phyloP scores from a whole-genome alignment of 768 basidiomycete species.

The Boletus huronensis region DNA sequence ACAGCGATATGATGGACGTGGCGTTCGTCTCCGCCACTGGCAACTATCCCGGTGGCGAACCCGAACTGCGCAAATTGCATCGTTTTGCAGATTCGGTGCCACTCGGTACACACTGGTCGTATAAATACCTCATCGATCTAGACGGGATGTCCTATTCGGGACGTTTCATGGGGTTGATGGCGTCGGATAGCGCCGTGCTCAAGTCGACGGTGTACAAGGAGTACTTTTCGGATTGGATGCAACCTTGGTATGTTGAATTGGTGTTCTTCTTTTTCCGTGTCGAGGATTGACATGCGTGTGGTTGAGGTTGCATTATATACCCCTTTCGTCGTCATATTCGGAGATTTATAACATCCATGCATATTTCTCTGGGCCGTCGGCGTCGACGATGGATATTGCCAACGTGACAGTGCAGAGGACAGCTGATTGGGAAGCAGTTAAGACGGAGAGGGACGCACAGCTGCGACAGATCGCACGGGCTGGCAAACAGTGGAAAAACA shows the following conservation, averaged over 20 bases:
- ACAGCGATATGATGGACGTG: conserved; percentile 80
- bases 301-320: conserved; percentile 89
- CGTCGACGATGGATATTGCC: conserved; percentile 49
- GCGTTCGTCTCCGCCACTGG: conserved; percentile 81
- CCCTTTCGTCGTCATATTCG: conserved; percentile 77
- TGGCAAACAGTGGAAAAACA: conserved; percentile 91
- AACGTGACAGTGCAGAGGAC: conserved; percentile 44
- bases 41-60: conserved; percentile 72
- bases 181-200: conserved; percentile 84
- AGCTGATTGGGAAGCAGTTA: conserved; percentile 29
- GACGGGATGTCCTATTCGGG: conserved; percentile 97
- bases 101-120: conserved; percentile 84
- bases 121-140: conserved; percentile 89
- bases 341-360: conserved; percentile 94
- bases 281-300: not conserved
- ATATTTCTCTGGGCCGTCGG: conserved; percentile 86
- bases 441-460: conserved; percentile 64
- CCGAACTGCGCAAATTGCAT: conserved; percentile 58
- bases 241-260: conserved; percentile 64
- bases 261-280: not conserved
- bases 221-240: conserved; percentile 87
- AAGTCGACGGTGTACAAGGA: conserved; percentile 92
- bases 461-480: conserved; percentile 82
- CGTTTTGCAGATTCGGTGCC: conserved; percentile 74
- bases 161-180: conserved; percentile 79